These are phyloP conservation scores for Lachnellula hyalina DNA, from an alignment of 2,329 filamentous ascomycete genomes.

Conservation along the genomic window DNA sequence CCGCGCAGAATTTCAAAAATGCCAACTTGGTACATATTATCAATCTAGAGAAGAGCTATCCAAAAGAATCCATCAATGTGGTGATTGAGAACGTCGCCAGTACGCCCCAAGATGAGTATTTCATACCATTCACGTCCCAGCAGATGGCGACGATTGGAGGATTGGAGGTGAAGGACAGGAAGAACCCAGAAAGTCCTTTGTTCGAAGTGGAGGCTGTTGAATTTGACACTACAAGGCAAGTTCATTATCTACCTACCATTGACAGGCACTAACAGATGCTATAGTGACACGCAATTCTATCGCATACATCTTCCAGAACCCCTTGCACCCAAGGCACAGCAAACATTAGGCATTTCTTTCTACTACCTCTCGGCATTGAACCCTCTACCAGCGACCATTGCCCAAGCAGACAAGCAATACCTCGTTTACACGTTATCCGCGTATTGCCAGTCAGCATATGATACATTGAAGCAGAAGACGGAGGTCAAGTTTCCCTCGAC, in stretches of 20 bases:
- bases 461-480: conserved; percentile 89
- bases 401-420: conserved; percentile 83
- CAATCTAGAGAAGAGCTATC: conserved; percentile 89
- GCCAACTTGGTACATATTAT: conserved; percentile 83
- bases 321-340: conserved; percentile 69
- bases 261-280: conserved; percentile 19
- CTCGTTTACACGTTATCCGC: conserved; percentile 81
- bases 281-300: conserved; percentile 74
- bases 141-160: conserved; percentile 75
- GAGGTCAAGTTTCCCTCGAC: conserved; percentile 82
- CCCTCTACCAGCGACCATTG: conserved; percentile 75
- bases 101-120: conserved; percentile 83
- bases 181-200: conserved; percentile 59
- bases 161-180: conserved; percentile 89
- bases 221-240: conserved; percentile 52
- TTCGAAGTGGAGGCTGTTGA: conserved; percentile 68
- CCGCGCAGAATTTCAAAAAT: conserved; percentile 90
- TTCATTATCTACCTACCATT: neutral
- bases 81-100: conserved; percentile 82
- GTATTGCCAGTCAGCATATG: conserved; percentile 78
- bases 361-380: conserved; percentile 71
- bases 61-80: conserved; percentile 88
- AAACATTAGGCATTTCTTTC: conserved; percentile 85
- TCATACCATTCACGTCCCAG: conserved; percentile 74
- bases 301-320: conserved; percentile 72